Evolutionary conservation across 305 asterid genomes (phyloP).

Genomic region (Fraxinus greggii): DNA sequence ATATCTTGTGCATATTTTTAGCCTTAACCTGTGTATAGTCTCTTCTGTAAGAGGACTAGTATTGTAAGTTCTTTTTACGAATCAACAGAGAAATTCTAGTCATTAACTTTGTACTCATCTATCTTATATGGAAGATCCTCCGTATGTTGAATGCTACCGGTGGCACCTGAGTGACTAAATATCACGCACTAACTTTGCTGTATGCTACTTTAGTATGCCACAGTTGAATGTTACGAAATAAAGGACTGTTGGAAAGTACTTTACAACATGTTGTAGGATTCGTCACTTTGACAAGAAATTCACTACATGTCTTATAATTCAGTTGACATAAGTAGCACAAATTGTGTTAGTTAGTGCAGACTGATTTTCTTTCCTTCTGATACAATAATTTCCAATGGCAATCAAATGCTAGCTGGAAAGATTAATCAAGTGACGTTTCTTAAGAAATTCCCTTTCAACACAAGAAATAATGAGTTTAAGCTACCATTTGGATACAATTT

Average conservation of each 20-base stretch:
- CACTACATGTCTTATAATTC: background rate
- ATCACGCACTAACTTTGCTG: background rate
- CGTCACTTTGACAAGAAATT: background rate
- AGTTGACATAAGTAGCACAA: background rate
- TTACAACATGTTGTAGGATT: background rate
- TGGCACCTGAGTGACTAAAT: background rate
- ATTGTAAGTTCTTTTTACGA: background rate
- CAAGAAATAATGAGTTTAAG: background rate
- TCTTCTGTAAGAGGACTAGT: background rate
- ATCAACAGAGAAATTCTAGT: background rate
- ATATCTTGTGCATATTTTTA: background rate
- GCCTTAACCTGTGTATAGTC: background rate
- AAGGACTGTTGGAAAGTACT: background rate
- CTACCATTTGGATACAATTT: background rate
- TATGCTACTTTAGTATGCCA: background rate
- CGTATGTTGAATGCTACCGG: background rate
- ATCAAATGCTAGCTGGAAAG: background rate
- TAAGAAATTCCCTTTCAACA: conserved; percentile 2
- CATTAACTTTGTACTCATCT: background rate
- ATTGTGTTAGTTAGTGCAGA: background rate
- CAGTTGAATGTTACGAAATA: background rate
- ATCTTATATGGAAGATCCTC: background rate
- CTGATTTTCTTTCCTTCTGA: background rate
- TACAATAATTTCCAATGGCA: background rate
- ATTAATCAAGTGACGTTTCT: background rate